phyloP scores from a whole-genome alignment of 179 eudicot species.

The Actinidia arguta region DNA sequence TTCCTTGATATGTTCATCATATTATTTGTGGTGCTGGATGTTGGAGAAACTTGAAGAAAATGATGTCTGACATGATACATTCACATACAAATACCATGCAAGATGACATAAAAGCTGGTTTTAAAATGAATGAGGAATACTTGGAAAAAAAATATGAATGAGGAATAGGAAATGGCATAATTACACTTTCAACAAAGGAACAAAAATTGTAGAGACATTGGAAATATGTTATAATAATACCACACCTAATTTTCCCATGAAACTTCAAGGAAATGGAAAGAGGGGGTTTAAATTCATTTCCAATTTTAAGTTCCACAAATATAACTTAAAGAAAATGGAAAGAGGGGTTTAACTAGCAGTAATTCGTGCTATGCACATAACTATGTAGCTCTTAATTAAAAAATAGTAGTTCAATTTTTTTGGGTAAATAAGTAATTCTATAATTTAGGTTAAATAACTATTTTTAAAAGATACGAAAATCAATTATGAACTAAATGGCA shows the following conservation, averaged over 20 bases:
- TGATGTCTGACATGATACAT: constrained; percentile 28
- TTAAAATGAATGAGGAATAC: constrained; percentile 4
- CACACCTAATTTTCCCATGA: not conserved
- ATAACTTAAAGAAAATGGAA: no score
- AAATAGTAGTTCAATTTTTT: no score
- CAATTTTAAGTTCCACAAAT: no score
- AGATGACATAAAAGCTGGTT: constrained; percentile 31
- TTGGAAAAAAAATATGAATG: not conserved
- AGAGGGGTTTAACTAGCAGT: no score
- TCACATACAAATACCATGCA: not conserved
- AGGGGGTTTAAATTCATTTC: not conserved
- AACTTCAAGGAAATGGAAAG: not conserved
- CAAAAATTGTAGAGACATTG: not conserved
- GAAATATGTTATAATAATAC: not conserved
- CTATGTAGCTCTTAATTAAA: no score
- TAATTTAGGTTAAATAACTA: no score
- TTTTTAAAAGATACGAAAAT: no score
- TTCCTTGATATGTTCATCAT: not conserved
- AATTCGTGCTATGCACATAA: no score
- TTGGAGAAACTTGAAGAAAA: constrained; percentile 27
- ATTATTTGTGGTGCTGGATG: constrained; percentile 16
- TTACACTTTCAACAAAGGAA: not conserved
- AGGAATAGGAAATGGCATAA: constrained; percentile 1
- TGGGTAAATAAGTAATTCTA: no score
- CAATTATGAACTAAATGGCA: no score